These are phyloP conservation scores for Vaccinium corymbosum DNA, from an alignment of 148 eudicot species.

Conservation along the genomic window DNA sequence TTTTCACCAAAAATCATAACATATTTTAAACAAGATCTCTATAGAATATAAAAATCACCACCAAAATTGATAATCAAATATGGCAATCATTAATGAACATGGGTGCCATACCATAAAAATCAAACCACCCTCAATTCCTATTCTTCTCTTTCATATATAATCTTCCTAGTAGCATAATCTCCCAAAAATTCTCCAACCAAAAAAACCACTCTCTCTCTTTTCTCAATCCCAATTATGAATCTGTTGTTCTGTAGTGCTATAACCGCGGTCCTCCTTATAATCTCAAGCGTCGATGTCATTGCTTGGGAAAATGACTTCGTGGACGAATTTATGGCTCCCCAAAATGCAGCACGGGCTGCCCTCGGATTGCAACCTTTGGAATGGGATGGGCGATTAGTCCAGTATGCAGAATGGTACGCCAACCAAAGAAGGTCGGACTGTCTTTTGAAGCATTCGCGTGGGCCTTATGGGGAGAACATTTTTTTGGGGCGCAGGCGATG, in stretches of 20 bases:
- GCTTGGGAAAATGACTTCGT: background rate
- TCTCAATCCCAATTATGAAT: background rate
- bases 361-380: conserved; percentile 43
- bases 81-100: conserved; percentile 66
- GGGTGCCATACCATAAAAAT: conserved; percentile 35
- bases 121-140: conserved; percentile 9
- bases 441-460: conserved; percentile 52
- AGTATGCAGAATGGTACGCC: conserved; percentile 55
- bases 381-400: conserved; percentile 57
- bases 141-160: conserved; percentile 4
- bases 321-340: conserved; percentile 41
- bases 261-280: conserved; percentile 13
- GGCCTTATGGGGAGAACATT: conserved; percentile 80
- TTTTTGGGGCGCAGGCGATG: conserved; percentile 78
- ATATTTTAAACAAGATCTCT: background rate
- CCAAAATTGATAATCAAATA: background rate
- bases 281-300: conserved; percentile 17
- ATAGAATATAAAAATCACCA: background rate
- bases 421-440: conserved; percentile 49
- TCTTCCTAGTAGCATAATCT: background rate
- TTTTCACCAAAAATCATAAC: too few relatives aligned
- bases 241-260: background rate
- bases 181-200: background rate
- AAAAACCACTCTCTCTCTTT: background rate
- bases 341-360: conserved; percentile 54